Percentiles rank a stretch among this genome's conserved stretches.
phyloP scores from a whole-genome alignment of 2,329 filamentous ascomycete species.

The Pyricularia grisea region DNA sequence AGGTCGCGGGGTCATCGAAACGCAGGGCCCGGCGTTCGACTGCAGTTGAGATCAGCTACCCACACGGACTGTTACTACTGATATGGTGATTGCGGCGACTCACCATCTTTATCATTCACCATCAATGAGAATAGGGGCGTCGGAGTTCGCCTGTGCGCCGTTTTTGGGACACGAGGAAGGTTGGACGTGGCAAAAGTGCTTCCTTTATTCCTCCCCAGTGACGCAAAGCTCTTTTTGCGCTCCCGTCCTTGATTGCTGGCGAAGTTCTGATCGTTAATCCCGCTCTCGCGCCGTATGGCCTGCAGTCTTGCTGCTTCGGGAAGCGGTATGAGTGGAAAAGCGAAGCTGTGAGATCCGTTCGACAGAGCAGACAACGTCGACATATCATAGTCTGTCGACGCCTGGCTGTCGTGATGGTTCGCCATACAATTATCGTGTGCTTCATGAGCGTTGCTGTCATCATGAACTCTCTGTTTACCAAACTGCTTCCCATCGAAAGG shows the following conservation, averaged over 20 bases:
- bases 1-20: neutral
- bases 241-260: conserved; percentile 9
- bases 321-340: conserved; percentile 20
- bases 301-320: conserved; percentile 20
- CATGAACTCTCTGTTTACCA: neutral
- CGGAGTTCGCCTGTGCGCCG: neutral
- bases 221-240: conserved; percentile 1
- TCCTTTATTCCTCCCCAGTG: neutral
- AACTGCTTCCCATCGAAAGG: neutral
- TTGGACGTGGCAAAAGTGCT: neutral
- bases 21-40: neutral
- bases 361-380: conserved; percentile 5
- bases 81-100: neutral
- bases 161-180: conserved; percentile 2
- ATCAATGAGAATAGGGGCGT: conserved; percentile 1
- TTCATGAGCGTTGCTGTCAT: neutral
- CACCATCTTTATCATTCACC: neutral
- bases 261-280: conserved; percentile 14
- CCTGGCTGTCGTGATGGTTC: neutral
- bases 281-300: conserved; percentile 12
- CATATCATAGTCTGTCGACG: neutral
- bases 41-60: neutral
- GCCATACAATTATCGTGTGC: neutral
- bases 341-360: conserved; percentile 15
- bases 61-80: neutral